Evolutionary conservation across 306 rosid species (phyloP), one percentile per base, ranked within the genome.

Genomic region (Cercis canadensis): DNA sequence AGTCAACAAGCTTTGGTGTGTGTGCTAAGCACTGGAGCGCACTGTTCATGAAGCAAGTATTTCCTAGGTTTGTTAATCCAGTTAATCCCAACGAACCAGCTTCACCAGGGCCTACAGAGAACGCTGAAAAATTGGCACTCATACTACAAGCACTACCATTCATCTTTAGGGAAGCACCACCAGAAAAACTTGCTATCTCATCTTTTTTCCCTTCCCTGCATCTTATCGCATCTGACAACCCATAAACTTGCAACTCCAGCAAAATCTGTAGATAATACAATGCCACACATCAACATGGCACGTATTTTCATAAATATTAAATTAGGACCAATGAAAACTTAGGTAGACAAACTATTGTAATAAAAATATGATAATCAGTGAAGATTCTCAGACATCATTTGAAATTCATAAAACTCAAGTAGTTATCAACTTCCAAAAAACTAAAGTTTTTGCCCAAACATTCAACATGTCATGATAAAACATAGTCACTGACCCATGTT

Each of bases 41-140:
- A 85, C 99, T 89, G 89, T 94, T 94, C 99, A 94, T 94, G 83
- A 94, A 94, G 82, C 99, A 94, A 54, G 99, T 94, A 77, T 94
- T 94, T 78, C 99, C 99, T 36, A 94, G 96, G 83, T 94, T 94
- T 65, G 87, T 96, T 69, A 94, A 78, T 63, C 99, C 99, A 16
- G 96, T 79, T 80, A 94, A 83, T 81, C 99, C 99, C 84, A 94
- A 82, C 54, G 97, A 83, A 56, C 99, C 96, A 65, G 91, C 92
- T 89, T 94, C 97, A 16, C 84, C 71, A 32, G 88, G 79, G 76
- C 83, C 83, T 80, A 82, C 82, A 80, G 87, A 86, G 74, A 78
- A 78, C 37, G 76, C 43, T 70, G 85, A 82, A 59, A 90, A 83
- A 81, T 66, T 72, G 44, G 68, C 63, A 71, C 81, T 90, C 74